Conservation (phyloP, 2,329 filamentous ascomycete species). For the Apiospora rasikravindrae region DNA sequence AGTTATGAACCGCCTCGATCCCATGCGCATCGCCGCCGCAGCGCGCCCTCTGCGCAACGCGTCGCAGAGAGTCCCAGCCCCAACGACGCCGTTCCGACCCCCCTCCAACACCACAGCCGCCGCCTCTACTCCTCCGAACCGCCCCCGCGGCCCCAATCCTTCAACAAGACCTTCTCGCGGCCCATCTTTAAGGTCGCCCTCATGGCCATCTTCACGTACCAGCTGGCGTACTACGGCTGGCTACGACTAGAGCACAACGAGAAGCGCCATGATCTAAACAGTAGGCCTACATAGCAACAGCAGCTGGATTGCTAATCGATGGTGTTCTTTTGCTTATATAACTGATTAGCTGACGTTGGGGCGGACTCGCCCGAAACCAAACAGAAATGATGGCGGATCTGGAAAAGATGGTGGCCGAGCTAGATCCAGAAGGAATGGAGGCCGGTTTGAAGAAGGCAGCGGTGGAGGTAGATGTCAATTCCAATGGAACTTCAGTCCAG, state of each 20-base stretch:
- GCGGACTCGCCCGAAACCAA: too few species aligned
- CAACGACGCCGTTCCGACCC: neutral
- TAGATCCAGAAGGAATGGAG: neutral
- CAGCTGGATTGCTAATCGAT: neutral
- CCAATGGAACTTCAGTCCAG: too few species aligned
- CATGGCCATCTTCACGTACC: constrained; percentile 78
- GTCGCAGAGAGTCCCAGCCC: neutral
- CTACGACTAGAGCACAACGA: constrained; percentile 76
- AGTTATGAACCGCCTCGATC: neutral
- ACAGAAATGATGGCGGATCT: constrained; percentile 23
- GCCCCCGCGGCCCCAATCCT: constrained; percentile 55
- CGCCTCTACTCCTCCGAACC: neutral
- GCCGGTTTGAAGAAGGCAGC: neutral
- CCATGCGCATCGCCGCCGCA: neutral
- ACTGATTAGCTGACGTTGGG: too few species aligned
- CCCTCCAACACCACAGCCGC: neutral
- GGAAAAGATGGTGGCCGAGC: constrained; percentile 19
- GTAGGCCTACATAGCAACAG: constrained; percentile 49
- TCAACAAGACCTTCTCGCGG: constrained; percentile 77
- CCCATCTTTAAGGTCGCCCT: constrained; percentile 77
- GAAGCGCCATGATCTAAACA: constrained; percentile 61
- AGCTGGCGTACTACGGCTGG: constrained; percentile 78
- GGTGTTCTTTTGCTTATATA: neutral
- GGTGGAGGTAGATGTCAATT: constrained; percentile 14
- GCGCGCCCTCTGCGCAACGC: neutral